Percentiles rank a stretch among this genome's conserved stretches.
phyloP scores from a whole-genome alignment of 2,329 filamentous ascomycete species.

The Annulohypoxylon truncatum region DNA sequence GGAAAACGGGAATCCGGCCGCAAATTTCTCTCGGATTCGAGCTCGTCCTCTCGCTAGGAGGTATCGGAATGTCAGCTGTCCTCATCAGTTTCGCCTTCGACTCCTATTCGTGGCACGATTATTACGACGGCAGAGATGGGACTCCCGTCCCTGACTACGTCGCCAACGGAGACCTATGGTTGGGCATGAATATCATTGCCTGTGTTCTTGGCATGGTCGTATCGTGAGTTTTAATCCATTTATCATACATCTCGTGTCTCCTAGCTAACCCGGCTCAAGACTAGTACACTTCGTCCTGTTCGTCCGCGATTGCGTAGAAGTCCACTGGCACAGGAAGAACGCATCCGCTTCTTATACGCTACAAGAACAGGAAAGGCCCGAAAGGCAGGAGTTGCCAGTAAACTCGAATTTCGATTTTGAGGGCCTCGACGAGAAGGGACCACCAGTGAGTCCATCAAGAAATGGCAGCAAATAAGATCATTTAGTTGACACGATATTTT shows the following conservation, averaged over 20 bases:
- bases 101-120: background rate
- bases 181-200: conserved; percentile 4
- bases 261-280: background rate
- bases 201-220: background rate
- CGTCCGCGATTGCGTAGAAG: conserved; percentile 30
- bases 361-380: background rate
- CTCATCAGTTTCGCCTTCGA: conserved; percentile 2
- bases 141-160: background rate
- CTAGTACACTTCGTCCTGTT: conserved; percentile 29
- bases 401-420: background rate
- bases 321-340: conserved; percentile 19
- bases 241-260: background rate
- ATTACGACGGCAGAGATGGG: background rate
- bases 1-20: conserved; percentile 13
- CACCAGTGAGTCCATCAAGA: background rate
- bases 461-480: background rate
- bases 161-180: conserved; percentile 12
- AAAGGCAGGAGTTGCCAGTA: background rate
- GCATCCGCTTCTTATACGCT: background rate
- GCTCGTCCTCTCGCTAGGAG: conserved; percentile 8
- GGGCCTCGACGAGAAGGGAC: background rate
- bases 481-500: background rate
- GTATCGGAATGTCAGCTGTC: conserved; percentile 6
- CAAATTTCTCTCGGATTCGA: conserved; percentile 25
- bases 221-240: conserved; percentile 12